These are phyloP conservation scores for Diospyros lotus DNA, from an alignment of 148 eudicot species.

Conservation along the genomic window DNA sequence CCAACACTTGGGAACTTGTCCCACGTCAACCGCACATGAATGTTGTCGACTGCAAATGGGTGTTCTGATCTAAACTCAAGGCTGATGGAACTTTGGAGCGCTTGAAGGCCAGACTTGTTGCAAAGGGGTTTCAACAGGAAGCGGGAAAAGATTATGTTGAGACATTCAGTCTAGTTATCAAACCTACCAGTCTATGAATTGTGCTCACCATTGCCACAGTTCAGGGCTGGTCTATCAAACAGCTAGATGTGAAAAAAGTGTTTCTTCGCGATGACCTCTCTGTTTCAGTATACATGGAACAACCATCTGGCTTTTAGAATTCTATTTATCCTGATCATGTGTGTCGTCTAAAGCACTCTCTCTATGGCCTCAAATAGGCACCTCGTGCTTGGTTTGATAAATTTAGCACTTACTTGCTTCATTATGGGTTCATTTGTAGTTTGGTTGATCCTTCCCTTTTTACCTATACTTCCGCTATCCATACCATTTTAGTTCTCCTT, in stretches of 20 bases:
- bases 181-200: background rate
- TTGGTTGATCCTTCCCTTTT: background rate
- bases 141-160: background rate
- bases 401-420: background rate
- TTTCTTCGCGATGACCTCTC: background rate
- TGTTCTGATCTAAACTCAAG: too few relatives aligned
- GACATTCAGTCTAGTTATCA: slow-evolving; percentile 4
- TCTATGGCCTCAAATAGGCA: background rate
- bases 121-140: slow-evolving; percentile 1
- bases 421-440: background rate
- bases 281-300: background rate
- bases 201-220: background rate
- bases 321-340: background rate
- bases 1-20: too few relatives aligned
- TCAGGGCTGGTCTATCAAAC: background rate
- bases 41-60: too few relatives aligned
- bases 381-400: slow-evolving; percentile 2
- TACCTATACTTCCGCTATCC: background rate
- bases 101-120: background rate
- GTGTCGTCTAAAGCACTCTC: background rate
- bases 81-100: too few relatives aligned
- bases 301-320: background rate
- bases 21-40: too few relatives aligned
- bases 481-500: background rate
- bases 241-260: slow-evolving; percentile 1